A percentile compares a stretch with the other conserved stretches of the same genome.
These are phyloP conservation scores for Pseudozyma sp. DNA, from an alignment of 1,284 basidiomycete species.

Conservation along the genomic window DNA sequence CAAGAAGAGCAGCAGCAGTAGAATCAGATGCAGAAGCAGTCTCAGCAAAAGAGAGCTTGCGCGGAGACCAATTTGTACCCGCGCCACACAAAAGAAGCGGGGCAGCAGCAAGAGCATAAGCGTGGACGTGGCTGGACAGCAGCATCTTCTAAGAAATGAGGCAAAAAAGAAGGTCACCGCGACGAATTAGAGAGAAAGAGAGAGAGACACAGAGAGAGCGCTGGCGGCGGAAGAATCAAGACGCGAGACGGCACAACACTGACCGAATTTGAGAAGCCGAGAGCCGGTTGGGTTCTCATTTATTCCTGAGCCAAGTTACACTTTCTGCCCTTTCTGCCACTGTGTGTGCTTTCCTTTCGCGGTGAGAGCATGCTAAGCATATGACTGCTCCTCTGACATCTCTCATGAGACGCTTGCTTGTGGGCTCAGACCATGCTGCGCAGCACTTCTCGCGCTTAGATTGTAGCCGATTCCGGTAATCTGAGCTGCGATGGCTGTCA, in stretches of 20 bases:
- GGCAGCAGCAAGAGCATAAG: too few species aligned
- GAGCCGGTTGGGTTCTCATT: background rate
- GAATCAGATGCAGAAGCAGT: background rate
- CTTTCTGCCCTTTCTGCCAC: background rate
- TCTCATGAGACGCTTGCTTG: background rate
- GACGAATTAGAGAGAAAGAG: background rate
- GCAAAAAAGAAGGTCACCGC: too few species aligned
- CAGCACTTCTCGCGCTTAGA: too few species aligned
- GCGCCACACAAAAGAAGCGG: too few species aligned
- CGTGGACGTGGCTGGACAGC: too few species aligned
- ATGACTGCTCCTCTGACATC: background rate
- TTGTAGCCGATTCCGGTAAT: too few species aligned
- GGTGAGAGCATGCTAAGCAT: background rate
- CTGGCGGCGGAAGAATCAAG: background rate
- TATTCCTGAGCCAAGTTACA: conserved; percentile 18
- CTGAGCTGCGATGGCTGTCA: too few species aligned
- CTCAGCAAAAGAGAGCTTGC: background rate
- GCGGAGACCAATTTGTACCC: too few species aligned
- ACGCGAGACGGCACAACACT: too few species aligned
- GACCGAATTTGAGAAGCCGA: conserved; percentile 10
- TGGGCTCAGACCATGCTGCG: too few species aligned
- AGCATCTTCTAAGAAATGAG: too few species aligned
- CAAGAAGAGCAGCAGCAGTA: background rate
- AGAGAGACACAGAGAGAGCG: background rate
- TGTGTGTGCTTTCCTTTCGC: background rate